Evolutionary conservation across 805 yeast species (phyloP).

Genomic region (Isabelozyma pseudorhagii): DNA sequence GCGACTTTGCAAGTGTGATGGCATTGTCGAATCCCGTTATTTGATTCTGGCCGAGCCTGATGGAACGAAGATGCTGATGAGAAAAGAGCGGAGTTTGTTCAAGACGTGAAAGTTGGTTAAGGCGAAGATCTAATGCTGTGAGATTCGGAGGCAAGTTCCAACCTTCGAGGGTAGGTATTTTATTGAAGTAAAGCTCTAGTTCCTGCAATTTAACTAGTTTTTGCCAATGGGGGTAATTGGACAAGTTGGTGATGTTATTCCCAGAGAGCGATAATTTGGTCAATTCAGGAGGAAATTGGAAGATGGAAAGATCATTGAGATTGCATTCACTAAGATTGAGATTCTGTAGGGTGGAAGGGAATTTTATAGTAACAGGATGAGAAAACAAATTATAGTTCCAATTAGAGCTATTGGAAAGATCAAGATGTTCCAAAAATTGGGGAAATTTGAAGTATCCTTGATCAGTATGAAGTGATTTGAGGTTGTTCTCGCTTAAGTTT

Average conservation of each 20-base stretch:
- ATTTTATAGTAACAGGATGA: conserved; percentile 13
- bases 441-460: conserved; percentile 25
- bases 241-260: conserved; percentile 18
- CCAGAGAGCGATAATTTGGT: conserved; percentile 20
- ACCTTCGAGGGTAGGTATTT: conserved; percentile 10
- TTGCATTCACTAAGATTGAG: conserved; percentile 24
- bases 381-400: neutral
- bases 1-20: neutral
- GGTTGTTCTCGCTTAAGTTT: conserved; percentile 22
- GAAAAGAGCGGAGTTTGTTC: neutral
- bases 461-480: conserved; percentile 4
- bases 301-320: conserved; percentile 13
- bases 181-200: conserved; percentile 20
- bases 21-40: neutral
- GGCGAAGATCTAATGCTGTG: conserved; percentile 5
- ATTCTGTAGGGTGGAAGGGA: conserved; percentile 16
- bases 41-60: neutral
- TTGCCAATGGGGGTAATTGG: conserved; percentile 22
- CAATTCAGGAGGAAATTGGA: conserved; percentile 22
- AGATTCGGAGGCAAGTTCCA: conserved; percentile 17
- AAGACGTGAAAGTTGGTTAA: conserved; percentile 1
- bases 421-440: conserved; percentile 14
- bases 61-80: neutral
- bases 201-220: conserved; percentile 16
- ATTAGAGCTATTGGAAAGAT: conserved; percentile 14